Conservation (phyloP, 2,329 filamentous ascomycete species). For the Arthroderma uncinatum region DNA sequence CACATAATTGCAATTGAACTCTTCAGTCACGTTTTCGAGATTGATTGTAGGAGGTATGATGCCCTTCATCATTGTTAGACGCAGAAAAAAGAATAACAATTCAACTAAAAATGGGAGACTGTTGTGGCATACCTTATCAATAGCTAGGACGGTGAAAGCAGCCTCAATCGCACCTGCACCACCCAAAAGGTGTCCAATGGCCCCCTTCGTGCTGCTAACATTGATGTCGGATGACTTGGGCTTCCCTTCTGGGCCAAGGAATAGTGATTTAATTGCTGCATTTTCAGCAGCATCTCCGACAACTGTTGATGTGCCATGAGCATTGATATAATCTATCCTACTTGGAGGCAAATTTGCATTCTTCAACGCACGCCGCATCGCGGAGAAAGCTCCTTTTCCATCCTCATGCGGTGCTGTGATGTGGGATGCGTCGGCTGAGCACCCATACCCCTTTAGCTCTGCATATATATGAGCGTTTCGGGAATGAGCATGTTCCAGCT, state of each 20-base stretch:
- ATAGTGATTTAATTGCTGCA: constrained; percentile 62
- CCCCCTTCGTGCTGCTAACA: constrained; percentile 88
- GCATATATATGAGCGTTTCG: constrained; percentile 77
- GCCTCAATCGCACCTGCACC: constrained; percentile 87
- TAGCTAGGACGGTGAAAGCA: constrained; percentile 68
- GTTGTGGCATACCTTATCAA: constrained; percentile 52
- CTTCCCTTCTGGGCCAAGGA: constrained; percentile 62
- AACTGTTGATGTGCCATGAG: constrained; percentile 79
- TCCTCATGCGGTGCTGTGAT: constrained; percentile 82
- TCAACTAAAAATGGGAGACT: neutral
- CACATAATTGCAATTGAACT: constrained; percentile 77
- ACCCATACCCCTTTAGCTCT: constrained; percentile 78
- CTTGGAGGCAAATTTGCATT: constrained; percentile 58
- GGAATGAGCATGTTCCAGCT: constrained; percentile 72
- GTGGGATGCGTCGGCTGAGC: constrained; percentile 82
- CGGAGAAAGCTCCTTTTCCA: constrained; percentile 66
- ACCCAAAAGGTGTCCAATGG: constrained; percentile 80
- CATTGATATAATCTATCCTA: constrained; percentile 83
- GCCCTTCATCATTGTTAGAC: constrained; percentile 43
- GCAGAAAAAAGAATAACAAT: constrained; percentile 13
- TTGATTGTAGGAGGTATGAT: constrained; percentile 80
- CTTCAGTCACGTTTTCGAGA: constrained; percentile 52
- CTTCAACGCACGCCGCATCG: constrained; percentile 74
- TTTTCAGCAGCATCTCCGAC: constrained; percentile 87
- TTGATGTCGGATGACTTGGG: constrained; percentile 54